Conservation (phyloP, 1,284 basidiomycete species). For the Flammula alnicola region DNA sequence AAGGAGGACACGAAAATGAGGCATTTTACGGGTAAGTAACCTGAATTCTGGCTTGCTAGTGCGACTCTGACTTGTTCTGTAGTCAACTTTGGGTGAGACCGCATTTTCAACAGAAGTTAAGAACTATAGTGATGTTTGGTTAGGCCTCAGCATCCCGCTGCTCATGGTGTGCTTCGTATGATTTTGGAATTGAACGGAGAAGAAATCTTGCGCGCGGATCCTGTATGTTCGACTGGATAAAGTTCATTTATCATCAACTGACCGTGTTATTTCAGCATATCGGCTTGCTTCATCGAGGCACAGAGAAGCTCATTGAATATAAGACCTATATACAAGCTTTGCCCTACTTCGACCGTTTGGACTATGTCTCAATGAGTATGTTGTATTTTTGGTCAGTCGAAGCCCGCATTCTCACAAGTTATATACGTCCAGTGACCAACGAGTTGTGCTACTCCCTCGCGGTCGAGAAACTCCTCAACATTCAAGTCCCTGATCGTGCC, state of each 20-base stretch:
- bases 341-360: slow-evolving; percentile 99
- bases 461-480: slow-evolving; percentile 98
- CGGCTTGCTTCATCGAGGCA: slow-evolving; percentile 95
- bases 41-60: slow-evolving; percentile 12
- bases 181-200: slow-evolving; percentile 99
- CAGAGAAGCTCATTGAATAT: slow-evolving; percentile 99
- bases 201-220: slow-evolving; percentile 89
- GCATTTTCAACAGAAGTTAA: background rate
- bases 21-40: slow-evolving; percentile 83
- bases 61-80: slow-evolving; percentile 17
- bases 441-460: slow-evolving; percentile 97
- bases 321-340: slow-evolving; percentile 98
- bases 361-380: slow-evolving; percentile 99
- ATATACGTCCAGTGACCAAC: slow-evolving; percentile 82
- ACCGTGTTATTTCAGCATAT: slow-evolving; percentile 70
- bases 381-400: slow-evolving; percentile 16
- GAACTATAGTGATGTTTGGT: slow-evolving; percentile 6
- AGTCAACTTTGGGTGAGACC: slow-evolving; percentile 86
- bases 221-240: slow-evolving; percentile 55
- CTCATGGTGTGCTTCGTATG: slow-evolving; percentile 97
- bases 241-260: slow-evolving; percentile 1
- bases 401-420: slow-evolving; percentile 9
- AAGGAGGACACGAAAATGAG: slow-evolving; percentile 84
- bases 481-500: slow-evolving; percentile 97
- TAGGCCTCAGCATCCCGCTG: slow-evolving; percentile 97